Percentiles rank a stretch among this genome's conserved stretches.
Conservation (phyloP, 2,329 filamentous ascomycete genomes). For the Talaromyces sp. region DNA sequence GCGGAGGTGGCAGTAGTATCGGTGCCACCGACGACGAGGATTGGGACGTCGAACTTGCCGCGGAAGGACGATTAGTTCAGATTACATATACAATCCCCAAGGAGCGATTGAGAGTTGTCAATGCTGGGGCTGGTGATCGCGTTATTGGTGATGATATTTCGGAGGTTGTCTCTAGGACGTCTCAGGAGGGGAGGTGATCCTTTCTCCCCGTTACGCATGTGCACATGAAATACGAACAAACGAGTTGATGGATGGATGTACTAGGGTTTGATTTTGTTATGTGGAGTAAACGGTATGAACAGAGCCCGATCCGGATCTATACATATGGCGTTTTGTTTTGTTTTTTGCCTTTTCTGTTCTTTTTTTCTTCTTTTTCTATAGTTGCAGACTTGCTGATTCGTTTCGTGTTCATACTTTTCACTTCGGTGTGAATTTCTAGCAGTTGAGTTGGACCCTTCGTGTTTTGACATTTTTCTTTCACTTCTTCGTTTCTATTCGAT, state of each 20-base stretch:
- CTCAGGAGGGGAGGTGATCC: background rate
- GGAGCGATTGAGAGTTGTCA: slow-evolving; percentile 83
- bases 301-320: background rate
- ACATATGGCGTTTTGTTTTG: background rate
- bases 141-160: slow-evolving; percentile 27
- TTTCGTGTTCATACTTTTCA: background rate
- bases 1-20: background rate
- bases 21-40: slow-evolving; percentile 33
- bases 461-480: background rate
- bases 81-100: slow-evolving; percentile 93
- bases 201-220: background rate
- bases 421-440: background rate
- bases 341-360: too few relatives aligned
- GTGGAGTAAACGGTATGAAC: background rate
- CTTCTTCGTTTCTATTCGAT: background rate
- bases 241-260: background rate
- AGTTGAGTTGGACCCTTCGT: background rate
- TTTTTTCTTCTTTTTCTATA: background rate
- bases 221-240: background rate
- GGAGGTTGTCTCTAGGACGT: slow-evolving; percentile 5
- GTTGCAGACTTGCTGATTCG: background rate
- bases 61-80: slow-evolving; percentile 69
- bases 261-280: background rate
- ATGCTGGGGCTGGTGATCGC: slow-evolving; percentile 53
- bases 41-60: slow-evolving; percentile 73